These are phyloP conservation scores for Pontederia paniculata DNA, from an alignment of 176 grass and related monocot species.

Conservation along the genomic window DNA sequence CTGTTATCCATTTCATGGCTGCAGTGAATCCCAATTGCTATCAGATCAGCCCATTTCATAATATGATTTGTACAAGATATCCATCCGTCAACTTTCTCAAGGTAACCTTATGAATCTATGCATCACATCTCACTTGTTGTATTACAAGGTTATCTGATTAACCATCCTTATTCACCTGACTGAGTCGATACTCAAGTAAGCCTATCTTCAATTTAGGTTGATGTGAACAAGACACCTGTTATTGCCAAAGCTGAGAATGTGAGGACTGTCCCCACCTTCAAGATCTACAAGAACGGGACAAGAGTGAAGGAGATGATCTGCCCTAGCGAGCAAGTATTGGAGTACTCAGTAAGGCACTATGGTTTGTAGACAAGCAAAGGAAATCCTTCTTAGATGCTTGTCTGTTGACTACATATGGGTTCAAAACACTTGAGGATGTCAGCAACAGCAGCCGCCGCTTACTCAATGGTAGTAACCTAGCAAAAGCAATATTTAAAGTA, in stretches of 20 bases:
- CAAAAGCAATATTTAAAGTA: not conserved
- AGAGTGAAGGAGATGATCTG: slow-evolving; percentile 96
- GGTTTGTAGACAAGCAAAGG: slow-evolving; percentile 37
- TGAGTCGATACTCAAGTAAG: too few relatives aligned
- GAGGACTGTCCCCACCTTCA: slow-evolving; percentile 76
- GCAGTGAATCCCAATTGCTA: slow-evolving; percentile 57
- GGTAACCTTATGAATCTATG: slow-evolving; percentile 29
- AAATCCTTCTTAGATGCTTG: slow-evolving; percentile 1
- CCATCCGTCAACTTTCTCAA: slow-evolving; percentile 89
- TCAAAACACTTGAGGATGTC: not conserved
- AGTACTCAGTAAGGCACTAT: slow-evolving; percentile 82
- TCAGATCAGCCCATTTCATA: slow-evolving; percentile 62
- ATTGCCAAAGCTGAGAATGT: slow-evolving; percentile 68
- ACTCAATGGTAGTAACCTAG: too few relatives aligned
- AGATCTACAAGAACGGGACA: slow-evolving; percentile 81
- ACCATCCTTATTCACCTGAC: too few relatives aligned
- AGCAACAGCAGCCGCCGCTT: not conserved
- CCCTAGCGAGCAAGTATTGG: slow-evolving; percentile 70
- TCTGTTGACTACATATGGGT: not conserved
- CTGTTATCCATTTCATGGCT: slow-evolving; percentile 81
- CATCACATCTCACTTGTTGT: not conserved
- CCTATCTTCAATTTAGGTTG: slow-evolving; percentile 37
- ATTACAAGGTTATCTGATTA: not conserved
- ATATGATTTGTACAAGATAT: slow-evolving; percentile 63
- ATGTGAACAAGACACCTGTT: slow-evolving; percentile 52